Conservation (phyloP, 1,284 basidiomycete genomes). For the Trichosporon asahii region DNA sequence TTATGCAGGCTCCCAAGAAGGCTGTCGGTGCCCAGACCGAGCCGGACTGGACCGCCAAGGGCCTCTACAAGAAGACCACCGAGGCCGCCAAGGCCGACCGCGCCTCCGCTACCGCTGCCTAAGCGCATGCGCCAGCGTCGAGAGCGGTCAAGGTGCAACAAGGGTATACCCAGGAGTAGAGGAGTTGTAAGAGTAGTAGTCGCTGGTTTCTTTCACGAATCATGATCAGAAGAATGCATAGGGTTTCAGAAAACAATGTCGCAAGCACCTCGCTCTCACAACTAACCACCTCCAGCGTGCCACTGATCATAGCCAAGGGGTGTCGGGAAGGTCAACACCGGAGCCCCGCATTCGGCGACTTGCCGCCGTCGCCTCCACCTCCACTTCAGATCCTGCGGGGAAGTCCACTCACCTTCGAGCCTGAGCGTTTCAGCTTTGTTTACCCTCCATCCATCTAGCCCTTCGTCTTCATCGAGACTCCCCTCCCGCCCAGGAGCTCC, state of each 20-base stretch:
- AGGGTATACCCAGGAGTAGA: slow-evolving; percentile 4
- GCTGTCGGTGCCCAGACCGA: slow-evolving; percentile 18
- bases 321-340: neutral
- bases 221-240: slow-evolving; percentile 9
- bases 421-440: neutral
- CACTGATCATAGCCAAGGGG: neutral
- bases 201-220: slow-evolving; percentile 2
- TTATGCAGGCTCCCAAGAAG: slow-evolving; percentile 16
- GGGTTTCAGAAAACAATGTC: neutral
- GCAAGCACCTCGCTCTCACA: neutral
- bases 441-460: neutral
- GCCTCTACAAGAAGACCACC: slow-evolving; percentile 4
- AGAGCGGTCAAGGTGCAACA: neutral
- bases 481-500: neutral
- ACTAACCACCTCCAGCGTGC: too few species aligned
- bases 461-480: neutral
- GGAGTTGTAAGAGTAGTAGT: slow-evolving; percentile 7
- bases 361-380: neutral
- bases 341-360: neutral
- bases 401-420: neutral
- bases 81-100: slow-evolving; percentile 5
- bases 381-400: neutral
- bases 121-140: neutral
- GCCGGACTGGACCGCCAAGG: slow-evolving; percentile 22
- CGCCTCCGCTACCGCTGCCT: slow-evolving; percentile 1